Evolutionary conservation across 2,329 filamentous ascomycete species (phyloP).

Genomic region (Pezicula neosporulosa): DNA sequence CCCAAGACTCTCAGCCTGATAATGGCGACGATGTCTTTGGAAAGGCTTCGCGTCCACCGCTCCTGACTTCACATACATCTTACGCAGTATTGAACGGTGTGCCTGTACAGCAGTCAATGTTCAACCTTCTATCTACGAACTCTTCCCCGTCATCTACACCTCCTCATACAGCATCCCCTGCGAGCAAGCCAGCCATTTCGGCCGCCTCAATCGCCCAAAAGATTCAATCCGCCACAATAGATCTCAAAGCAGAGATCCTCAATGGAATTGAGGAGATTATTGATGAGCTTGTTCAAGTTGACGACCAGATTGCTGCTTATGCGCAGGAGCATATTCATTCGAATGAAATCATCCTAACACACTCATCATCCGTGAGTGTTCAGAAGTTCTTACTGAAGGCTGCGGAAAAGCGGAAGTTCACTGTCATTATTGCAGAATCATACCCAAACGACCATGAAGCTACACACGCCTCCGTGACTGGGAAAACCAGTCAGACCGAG

Average conservation of each 20-base stretch:
- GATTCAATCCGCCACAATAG: slow-evolving; percentile 41
- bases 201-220: slow-evolving; percentile 22
- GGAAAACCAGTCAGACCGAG: slow-evolving; percentile 43
- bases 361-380: slow-evolving; percentile 81
- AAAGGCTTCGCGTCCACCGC: slow-evolving; percentile 48
- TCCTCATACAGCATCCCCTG: slow-evolving; percentile 46
- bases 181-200: slow-evolving; percentile 28
- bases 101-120: slow-evolving; percentile 67
- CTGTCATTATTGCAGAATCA: slow-evolving; percentile 76
- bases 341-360: slow-evolving; percentile 87
- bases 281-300: slow-evolving; percentile 89
- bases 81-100: slow-evolving; percentile 53
- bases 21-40: slow-evolving; percentile 21
- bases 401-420: slow-evolving; percentile 86
- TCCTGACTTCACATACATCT: slow-evolving; percentile 59
- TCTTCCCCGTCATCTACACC: slow-evolving; percentile 53
- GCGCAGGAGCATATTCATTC: slow-evolving; percentile 91
- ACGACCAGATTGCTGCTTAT: slow-evolving; percentile 86
- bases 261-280: slow-evolving; percentile 94
- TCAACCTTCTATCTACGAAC: slow-evolving; percentile 76
- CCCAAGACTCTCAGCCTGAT: slow-evolving; percentile 17
- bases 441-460: slow-evolving; percentile 65
- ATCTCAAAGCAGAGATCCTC: slow-evolving; percentile 85
- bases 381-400: slow-evolving; percentile 88
- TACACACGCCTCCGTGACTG: slow-evolving; percentile 60